Evolutionary conservation across 2,329 filamentous ascomycete species (phyloP).

Genomic region (Ophiostoma tasmaniense): DNA sequence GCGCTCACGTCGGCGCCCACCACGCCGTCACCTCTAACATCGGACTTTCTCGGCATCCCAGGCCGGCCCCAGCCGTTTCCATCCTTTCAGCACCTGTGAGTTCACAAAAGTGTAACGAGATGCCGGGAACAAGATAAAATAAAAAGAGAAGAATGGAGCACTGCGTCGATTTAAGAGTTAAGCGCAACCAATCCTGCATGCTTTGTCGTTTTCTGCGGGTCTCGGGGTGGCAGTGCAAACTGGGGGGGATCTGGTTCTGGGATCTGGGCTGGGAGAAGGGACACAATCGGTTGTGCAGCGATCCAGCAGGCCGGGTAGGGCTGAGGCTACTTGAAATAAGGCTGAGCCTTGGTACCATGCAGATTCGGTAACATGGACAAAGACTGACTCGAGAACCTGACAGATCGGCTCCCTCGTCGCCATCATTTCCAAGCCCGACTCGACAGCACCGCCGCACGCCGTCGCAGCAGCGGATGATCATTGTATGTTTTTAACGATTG

Average conservation of each 20-base stretch:
- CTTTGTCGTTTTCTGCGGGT: neutral
- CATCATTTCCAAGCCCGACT: constrained; percentile 43
- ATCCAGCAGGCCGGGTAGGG: neutral
- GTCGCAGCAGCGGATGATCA: constrained; percentile 49
- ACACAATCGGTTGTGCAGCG: neutral
- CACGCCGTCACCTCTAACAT: neutral
- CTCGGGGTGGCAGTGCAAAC: constrained; percentile 4
- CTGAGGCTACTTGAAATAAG: neutral
- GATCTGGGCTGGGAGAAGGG: neutral
- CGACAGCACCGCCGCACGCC: constrained; percentile 51
- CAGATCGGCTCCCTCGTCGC: constrained; percentile 37
- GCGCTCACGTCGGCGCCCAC: neutral
- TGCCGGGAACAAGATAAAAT: no score
- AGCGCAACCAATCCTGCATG: neutral
- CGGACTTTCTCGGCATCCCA: neutral
- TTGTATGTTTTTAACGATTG: constrained; percentile 35
- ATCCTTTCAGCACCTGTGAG: neutral
- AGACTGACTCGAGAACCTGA: neutral
- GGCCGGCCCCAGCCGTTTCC: neutral
- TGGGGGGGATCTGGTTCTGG: neutral
- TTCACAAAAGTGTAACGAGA: neutral
- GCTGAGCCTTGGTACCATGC: neutral
- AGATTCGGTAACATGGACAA: neutral
- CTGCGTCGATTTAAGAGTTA: neutral
- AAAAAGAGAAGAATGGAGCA: no score